Evolutionary conservation across 1,284 basidiomycete genomes (phyloP).

Genomic region (Cryptococcus deneoformans): DNA sequence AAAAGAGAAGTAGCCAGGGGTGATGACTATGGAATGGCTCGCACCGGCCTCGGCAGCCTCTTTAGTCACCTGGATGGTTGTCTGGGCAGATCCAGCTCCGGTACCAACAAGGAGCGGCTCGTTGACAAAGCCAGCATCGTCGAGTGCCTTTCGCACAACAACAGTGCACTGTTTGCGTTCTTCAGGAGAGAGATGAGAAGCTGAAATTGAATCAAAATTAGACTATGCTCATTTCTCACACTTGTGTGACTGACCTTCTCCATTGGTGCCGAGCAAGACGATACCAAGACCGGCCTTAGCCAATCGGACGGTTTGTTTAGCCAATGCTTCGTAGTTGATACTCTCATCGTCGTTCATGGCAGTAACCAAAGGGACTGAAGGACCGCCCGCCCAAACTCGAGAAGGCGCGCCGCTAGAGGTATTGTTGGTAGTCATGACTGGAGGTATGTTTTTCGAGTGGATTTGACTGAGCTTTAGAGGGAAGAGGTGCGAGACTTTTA

Average conservation of each 20-base stretch:
- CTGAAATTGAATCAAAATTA: slow-evolving; percentile 14
- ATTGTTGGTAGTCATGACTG: slow-evolving; percentile 12
- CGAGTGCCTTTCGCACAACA: slow-evolving; percentile 68
- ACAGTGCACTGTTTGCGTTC: slow-evolving; percentile 66
- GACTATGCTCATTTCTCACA: background rate
- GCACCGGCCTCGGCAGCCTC: slow-evolving; percentile 81
- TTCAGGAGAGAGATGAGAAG: slow-evolving; percentile 62
- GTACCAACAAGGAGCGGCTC: slow-evolving; percentile 79
- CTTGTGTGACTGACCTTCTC: slow-evolving; percentile 43
- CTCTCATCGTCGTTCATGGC: slow-evolving; percentile 48
- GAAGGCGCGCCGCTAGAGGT: slow-evolving; percentile 14
- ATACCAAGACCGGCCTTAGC: slow-evolving; percentile 51
- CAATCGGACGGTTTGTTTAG: slow-evolving; percentile 51
- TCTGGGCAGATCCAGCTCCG: slow-evolving; percentile 66
- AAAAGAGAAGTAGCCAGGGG: slow-evolving; percentile 52
- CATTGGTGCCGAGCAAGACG: slow-evolving; percentile 52
- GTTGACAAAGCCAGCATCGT: slow-evolving; percentile 65
- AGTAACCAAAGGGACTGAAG: slow-evolving; percentile 53
- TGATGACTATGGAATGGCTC: slow-evolving; percentile 57
- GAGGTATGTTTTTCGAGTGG: too few relatives aligned
- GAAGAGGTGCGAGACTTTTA: too few relatives aligned
- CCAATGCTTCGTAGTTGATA: slow-evolving; percentile 47
- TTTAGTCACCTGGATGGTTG: slow-evolving; percentile 72
- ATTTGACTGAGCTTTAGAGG: too few relatives aligned
- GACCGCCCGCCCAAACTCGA: slow-evolving; percentile 38